Conservation (phyloP, 257 asterid genomes). For the Ehretia macrophylla region DNA sequence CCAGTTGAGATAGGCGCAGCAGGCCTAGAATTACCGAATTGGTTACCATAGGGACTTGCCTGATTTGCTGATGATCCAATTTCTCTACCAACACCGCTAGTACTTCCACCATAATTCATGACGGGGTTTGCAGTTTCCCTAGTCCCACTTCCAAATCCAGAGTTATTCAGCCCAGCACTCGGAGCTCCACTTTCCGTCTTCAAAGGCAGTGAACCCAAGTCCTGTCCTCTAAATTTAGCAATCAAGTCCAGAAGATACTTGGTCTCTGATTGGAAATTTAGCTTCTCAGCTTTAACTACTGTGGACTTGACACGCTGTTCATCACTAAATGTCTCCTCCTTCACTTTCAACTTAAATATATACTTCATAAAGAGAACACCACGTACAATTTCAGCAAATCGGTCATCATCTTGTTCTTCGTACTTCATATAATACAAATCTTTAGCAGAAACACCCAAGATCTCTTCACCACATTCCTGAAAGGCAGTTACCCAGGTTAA, state of each 20-base stretch:
- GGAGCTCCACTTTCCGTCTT: constrained; percentile 30
- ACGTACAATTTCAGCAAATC: constrained; percentile 49
- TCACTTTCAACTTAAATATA: constrained; percentile 73
- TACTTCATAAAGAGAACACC: constrained; percentile 46
- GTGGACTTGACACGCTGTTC: constrained; percentile 87
- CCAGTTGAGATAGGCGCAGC: constrained; percentile 43
- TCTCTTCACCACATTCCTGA: constrained; percentile 82
- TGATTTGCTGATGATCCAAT: constrained; percentile 28
- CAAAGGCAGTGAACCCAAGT: constrained; percentile 29
- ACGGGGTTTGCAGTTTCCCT: constrained; percentile 28
- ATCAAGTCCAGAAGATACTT: constrained; percentile 44
- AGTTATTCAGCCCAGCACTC: constrained; percentile 26
- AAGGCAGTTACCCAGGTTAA: constrained; percentile 82
- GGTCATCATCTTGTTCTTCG: constrained; percentile 81
- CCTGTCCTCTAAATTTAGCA: constrained; percentile 44
- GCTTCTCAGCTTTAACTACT: constrained; percentile 63
- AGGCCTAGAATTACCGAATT: constrained; percentile 42
- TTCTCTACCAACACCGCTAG: constrained; percentile 30
- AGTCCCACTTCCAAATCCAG: constrained; percentile 35
- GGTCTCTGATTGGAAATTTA: constrained; percentile 49
- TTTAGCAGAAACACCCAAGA: constrained; percentile 81
- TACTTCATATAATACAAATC: constrained; percentile 61
- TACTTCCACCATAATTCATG: constrained; percentile 27
- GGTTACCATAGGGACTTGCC: constrained; percentile 45
- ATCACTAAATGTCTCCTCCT: constrained; percentile 76